Base-by-base conservation (phyloP, 2,329 filamentous ascomycete genomes). In the Colletotrichum costaricense region DNA sequence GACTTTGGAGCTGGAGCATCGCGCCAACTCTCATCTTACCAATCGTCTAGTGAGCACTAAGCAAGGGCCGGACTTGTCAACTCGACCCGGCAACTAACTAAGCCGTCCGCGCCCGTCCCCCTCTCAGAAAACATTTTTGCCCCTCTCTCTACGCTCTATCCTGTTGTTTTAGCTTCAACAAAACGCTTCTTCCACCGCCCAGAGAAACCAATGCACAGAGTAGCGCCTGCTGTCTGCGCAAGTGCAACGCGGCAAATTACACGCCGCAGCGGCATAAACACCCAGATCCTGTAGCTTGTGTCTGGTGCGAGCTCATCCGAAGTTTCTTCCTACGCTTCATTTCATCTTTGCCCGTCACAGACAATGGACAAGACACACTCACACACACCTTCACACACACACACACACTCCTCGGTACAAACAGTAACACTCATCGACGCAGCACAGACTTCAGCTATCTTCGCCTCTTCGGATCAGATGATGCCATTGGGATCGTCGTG, bases 401-500 rank as follows among this genome's bases (percentile, higher is more conserved):
- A 38, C 35, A 19, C 38, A 14, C 12, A 38, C 3, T 42, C 14
- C 14, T 2, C 38, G 16, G 38, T 42, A 42, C 38, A 16, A 16
- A 42, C 46, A 38, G 49, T 56, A 52, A n/a, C 33, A 42, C 52
- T 16, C 35, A 52, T 38, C 49, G 28, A 62, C 30, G 57, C 52
- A 54, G 49, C 65, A 54, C 69, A 69, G 64, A 63, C 57, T 55
- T 63, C 46, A 72, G 69, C 57, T 58, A 57, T 33, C 52, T 28
- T 69, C 58, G 57, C 52, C 56, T 72, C 11, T 54, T 35, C 65
- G 57, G 28, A 28, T 63, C 58, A 72, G 52, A 58, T 52, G 65
- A 52, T 72, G 65, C 69, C 65, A 56, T 63, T 56, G 38, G 28
- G 38, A 68, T 72, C 64, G 57, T 68, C 65, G 19, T 22, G 38